Evolutionary conservation across 257 asterid species (phyloP), one percentile per base, ranked within the genome.

Genomic region (Oldenlandia corymbosa): DNA sequence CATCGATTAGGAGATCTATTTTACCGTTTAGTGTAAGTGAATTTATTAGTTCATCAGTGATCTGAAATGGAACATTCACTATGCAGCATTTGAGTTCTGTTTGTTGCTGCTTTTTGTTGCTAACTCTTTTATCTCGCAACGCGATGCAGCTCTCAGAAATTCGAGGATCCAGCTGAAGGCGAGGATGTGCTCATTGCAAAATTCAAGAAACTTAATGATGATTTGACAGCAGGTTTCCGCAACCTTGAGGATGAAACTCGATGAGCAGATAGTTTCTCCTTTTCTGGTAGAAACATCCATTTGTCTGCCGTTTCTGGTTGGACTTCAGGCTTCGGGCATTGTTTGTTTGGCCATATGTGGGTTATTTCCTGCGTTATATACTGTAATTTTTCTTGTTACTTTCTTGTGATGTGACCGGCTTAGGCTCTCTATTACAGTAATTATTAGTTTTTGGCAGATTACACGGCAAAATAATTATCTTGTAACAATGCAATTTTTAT

Each of bases 91-190:
- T 4, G 27, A 10, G 26, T 24, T 52, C 53, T 64, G 42, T 48
- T 68, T 8, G 31, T 23, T 41, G 21, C 37, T 3, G 10, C 32
- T 63, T 41, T 42, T 46, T 23, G 45, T 62, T 31, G 30, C 18
- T 42, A 30, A 24, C 5, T 17, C 27, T 5, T 52, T 39, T 20
- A 51, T 39, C 41, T 5, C 10, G 46, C n/a, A 12, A 20, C 21
- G 34, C 34, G 52, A 68, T 61, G 16, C 91, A 92, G 99, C 78
- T 92, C 97, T 16, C 99, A 92, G 75, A 92, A 92, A 78, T 92
- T 92, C 17, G 99, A 92, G 85, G 99, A 92, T 49, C 99, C 99
- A 28, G 99, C 96, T 8, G 99, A 92, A 81, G 99, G 99, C 30
- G 99, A 92, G 79, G 95, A 81, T 0, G 79, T 60, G 52, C 75